Percentiles rank a stretch among this genome's conserved stretches.
Conservation (phyloP, 2,329 filamentous ascomycete species). For the Fusarium camptoceras region DNA sequence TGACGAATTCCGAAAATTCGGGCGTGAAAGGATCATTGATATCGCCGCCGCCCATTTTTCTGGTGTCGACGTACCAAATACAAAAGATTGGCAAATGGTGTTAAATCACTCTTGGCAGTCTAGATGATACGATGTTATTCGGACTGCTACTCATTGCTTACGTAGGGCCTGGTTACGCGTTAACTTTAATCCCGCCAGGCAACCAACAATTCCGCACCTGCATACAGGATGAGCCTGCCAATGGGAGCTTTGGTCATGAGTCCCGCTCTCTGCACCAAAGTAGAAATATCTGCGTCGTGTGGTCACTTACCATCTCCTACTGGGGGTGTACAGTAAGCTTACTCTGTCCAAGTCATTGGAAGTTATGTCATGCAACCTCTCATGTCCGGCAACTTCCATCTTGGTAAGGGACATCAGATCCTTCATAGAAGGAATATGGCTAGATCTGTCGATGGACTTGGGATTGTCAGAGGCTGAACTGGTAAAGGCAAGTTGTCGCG, state of each 20-base stretch:
- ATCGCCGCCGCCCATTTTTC: neutral
- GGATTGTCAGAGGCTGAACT: neutral
- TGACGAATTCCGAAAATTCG: neutral
- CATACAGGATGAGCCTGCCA: neutral
- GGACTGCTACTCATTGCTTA: neutral
- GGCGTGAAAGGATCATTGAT: constrained; percentile 3
- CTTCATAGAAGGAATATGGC: neutral
- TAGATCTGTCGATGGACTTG: too few species aligned
- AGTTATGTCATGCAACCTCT: neutral
- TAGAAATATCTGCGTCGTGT: neutral
- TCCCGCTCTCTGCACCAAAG: neutral
- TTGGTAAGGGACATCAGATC: neutral
- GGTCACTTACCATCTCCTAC: neutral
- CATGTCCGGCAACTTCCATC: neutral
- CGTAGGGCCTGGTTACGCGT: neutral
- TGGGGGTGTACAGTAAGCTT: neutral
- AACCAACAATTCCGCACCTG: neutral
- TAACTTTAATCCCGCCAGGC: neutral
- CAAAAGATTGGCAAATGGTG: fast-evolving
- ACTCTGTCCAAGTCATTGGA: neutral
- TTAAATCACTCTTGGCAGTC: too few species aligned
- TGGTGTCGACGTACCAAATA: too few species aligned
- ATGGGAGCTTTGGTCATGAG: neutral
- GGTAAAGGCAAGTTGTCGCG: neutral
- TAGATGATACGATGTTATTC: neutral